Conservation (phyloP, 2,329 filamentous ascomycete species). For the Ophiostoma sp. region DNA sequence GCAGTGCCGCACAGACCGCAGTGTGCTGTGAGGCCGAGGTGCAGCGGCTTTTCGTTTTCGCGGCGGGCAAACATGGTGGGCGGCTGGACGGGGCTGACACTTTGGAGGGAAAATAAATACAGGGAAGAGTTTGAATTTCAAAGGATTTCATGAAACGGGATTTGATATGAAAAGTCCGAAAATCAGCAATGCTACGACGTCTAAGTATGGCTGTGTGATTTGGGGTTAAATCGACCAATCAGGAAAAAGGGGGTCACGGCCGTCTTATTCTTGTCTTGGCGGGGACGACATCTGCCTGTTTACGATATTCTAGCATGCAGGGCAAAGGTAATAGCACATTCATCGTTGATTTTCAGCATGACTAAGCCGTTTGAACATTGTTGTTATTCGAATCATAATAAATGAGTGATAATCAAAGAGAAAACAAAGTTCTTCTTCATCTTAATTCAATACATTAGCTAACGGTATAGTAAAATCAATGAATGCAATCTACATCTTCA, state of each 20-base stretch:
- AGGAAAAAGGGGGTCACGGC: neutral
- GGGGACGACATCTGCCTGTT: neutral
- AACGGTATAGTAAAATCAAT: too few species aligned
- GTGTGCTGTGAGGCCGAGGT: constrained; percentile 14
- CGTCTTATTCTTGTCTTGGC: neutral
- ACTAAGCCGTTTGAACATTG: too few species aligned
- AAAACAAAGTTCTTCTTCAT: too few species aligned
- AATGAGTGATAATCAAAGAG: too few species aligned
- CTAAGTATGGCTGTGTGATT: too few species aligned
- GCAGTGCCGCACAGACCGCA: constrained; percentile 17
- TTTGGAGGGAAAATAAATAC: neutral
- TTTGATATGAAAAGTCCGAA: neutral
- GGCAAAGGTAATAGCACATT: too few species aligned
- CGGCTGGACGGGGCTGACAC: too few species aligned
- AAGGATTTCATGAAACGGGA: neutral
- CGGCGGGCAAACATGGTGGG: constrained; percentile 7
- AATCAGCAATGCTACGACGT: neutral
- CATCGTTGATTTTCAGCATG: too few species aligned
- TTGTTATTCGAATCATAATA: too few species aligned
- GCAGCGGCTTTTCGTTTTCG: constrained; percentile 15
- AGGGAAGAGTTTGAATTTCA: neutral
- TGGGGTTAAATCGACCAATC: neutral
- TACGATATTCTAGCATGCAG: too few species aligned
- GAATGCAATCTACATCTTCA: too few species aligned
- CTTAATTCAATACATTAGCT: too few species aligned